Base-by-base conservation (phyloP, 1,284 basidiomycete species). In the Moesziomyces parantarcticus region DNA sequence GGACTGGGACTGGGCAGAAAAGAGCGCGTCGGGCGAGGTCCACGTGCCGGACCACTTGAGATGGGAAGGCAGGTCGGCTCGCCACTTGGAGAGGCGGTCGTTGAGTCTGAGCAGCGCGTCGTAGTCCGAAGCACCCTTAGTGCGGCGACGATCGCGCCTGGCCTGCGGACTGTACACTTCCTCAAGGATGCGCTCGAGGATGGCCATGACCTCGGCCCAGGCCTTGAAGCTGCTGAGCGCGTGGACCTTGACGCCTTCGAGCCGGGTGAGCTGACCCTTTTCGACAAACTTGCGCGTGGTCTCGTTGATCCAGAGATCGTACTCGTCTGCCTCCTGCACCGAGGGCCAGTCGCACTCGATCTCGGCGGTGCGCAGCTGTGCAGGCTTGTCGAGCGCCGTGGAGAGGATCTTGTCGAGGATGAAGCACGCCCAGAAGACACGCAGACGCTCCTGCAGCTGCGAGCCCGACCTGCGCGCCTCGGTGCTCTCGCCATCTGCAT, bases 391-490 rank as follows among this genome's bases (percentile, higher is more conserved):
- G 45, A 77, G 64, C 9, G 74, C 72, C 21, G 67, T 67, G 32
- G 59, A 70, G 22, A 77, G 75, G 25, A 77, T 68, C 63, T 77
- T 77, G 55, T 77, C 75, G 26, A 77, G 63, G 20, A 73, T 68
- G 53, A 64, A 75, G 46, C 66, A 71, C 0, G 67, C 75, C 75
- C 75, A 77, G n/a, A 75, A 60, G 13, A 60, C 58, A 14, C 75
- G 62, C 36, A 65, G 36, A 3, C 55, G 48, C 36, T 77, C 75
- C 32, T 77, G 72, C 20, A 41, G 14, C 34, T 57, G 52, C 13
- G 61, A 47, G 32, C 42, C 50, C 5, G 41, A 54, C 14, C 47
- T 20, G 26, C 36, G 50, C 26, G 50, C 23, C 5, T 47, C 60
- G 9, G 20, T 23, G 18, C 34, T 52, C 8, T 47, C 52, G 7